Conservation (phyloP, 164 flowering plant species). For the Dillenia suffruticosa region DNA sequence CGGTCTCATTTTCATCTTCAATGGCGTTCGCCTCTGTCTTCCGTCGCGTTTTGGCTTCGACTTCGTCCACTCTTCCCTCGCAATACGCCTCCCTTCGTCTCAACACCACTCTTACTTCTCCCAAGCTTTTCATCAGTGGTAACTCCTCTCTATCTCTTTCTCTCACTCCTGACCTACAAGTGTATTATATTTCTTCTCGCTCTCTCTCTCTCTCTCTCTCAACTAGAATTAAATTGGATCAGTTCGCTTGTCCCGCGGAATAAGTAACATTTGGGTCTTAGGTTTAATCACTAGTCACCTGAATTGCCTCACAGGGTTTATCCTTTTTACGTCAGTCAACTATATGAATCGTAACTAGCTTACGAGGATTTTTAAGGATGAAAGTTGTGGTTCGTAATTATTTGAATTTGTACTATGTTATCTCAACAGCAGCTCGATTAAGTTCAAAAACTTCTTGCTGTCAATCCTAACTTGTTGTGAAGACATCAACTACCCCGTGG, state of each 20-base stretch:
- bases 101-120: slow-evolving; percentile 50
- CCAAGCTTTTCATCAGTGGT: slow-evolving; percentile 84
- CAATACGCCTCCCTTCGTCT: slow-evolving; percentile 31
- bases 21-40: slow-evolving; percentile 46
- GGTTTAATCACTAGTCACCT: no score
- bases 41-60: slow-evolving; percentile 35
- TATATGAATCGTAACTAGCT: no score
- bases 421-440: no score
- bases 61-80: slow-evolving; percentile 23
- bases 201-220: not conserved
- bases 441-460: no score
- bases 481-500: no score
- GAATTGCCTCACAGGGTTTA: no score
- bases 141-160: slow-evolving; percentile 6
- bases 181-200: not conserved
- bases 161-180: not conserved
- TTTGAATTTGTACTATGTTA: no score
- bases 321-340: no score
- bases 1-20: not conserved
- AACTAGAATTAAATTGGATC: not conserved
- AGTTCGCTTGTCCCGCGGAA: not conserved
- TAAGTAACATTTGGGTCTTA: not conserved
- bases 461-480: no score
- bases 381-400: no score
- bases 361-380: no score